phyloP scores from a whole-genome alignment of 768 basidiomycete genomes.

The Suillus subaureus region DNA sequence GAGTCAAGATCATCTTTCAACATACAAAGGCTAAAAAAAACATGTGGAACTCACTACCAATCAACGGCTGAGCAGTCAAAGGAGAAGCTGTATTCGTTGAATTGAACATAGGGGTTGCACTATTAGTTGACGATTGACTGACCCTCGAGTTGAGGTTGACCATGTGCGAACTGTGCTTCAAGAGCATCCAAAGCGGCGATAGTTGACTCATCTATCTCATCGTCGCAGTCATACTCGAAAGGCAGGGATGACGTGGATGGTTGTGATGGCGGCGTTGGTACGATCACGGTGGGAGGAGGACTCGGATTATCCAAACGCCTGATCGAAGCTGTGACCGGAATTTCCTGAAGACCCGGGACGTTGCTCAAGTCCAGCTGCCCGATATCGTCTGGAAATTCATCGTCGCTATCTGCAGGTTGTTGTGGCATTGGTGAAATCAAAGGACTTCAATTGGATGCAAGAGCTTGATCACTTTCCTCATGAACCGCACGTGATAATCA shows the following conservation, averaged over 20 bases:
- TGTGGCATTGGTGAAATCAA: conserved; percentile 24
- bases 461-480: background rate
- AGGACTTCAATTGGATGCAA: background rate
- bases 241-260: background rate
- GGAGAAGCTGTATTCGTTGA: background rate
- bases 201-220: conserved; percentile 1
- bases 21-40: background rate
- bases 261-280: background rate
- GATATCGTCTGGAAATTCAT: conserved; percentile 62
- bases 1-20: background rate
- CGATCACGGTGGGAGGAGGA: background rate
- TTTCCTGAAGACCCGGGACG: conserved; percentile 33
- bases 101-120: background rate
- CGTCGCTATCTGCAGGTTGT: conserved; percentile 28
- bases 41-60: background rate
- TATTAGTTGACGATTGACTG: background rate
- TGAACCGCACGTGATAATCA: background rate
- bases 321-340: conserved; percentile 7
- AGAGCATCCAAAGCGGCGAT: conserved; percentile 1
- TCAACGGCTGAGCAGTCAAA: background rate
- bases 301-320: conserved; percentile 1
- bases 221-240: conserved; percentile 3
- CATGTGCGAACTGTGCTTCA: background rate
- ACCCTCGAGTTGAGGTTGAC: background rate
- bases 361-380: conserved; percentile 49